Evolutionary conservation across 73 alveolate genomes (phyloP), one percentile per base, ranked within the genome.

Genomic region (Paramecium sexaurelia): DNA sequence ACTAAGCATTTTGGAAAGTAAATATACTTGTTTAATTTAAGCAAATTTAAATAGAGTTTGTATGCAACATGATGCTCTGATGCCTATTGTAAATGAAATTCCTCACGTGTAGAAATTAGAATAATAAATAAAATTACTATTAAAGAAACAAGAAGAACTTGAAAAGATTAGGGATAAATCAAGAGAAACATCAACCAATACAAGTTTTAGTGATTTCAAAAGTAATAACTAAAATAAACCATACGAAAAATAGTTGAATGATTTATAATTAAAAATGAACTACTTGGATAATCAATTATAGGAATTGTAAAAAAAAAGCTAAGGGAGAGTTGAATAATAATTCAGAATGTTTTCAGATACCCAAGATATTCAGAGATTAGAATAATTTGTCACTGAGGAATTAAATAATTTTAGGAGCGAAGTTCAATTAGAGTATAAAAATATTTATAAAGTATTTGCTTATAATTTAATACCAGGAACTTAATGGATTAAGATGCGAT

Each of bases 401-500:
- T 71, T 71, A 71, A 37, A 35, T 40, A 39, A 41, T 22, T 78
- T 78, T 24, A 78, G 71, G 41, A 26, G 35, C 10, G 68, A 78
- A 20, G 68, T 43, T 43, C 55, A 78, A 43, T n/a, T 24, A 20
- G 90, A 78, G 24, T 78, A 41, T 45, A 78, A 78, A 39, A 78
- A 78, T 41, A 78, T 78, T 8, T 78, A 78, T 26, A 78, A 78
- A 45, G 90, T 78, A 78, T 15, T 51, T 17, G 7, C 27, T 15
- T 19, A 39, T 78, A 41, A 39, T 41, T 40, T 78, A 41, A 24
- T 3, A 19, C 24, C 22, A 78, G 90, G 90, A 78, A 39, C 29
- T 78, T 10, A 78, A 78, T 78, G 90, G 90, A 3, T 43, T 78
- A 43, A 78, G 71, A 78, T 78, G 90, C 41, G 90, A 78, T 78